Evolutionary conservation across 148 eudicot species (phyloP).

Genomic region (Bassia scoparia): DNA sequence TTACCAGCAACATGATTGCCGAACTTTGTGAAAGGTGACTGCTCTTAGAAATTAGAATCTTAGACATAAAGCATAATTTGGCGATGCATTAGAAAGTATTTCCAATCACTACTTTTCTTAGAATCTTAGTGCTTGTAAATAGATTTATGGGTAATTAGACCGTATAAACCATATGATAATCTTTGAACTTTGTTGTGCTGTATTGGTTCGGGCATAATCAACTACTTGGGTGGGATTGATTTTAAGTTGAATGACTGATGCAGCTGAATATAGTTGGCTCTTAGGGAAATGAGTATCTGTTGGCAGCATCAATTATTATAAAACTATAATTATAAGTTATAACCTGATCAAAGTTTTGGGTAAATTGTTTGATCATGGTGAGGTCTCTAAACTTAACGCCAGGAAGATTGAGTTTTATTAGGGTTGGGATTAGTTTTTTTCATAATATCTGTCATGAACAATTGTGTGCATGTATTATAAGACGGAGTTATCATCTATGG

Average conservation of each 20-base stretch:
- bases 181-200: background rate
- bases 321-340: background rate
- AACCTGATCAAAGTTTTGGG: background rate
- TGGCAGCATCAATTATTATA: no score
- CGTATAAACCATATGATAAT: background rate
- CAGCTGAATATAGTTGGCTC: background rate
- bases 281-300: background rate
- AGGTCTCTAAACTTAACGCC: background rate
- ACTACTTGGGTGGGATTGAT: no score
- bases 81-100: background rate
- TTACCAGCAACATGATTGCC: background rate
- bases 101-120: background rate
- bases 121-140: no score
- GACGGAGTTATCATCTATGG: no score
- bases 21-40: background rate
- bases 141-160: no score
- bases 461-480: no score
- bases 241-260: background rate
- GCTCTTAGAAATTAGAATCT: background rate
- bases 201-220: background rate
- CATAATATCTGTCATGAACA: no score
- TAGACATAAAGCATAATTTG: background rate
- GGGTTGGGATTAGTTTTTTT: no score
- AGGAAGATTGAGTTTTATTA: background rate
- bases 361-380: background rate